phyloP scores from a whole-genome alignment of 805 yeast genomes.

The Blastobotrys attinorum region DNA sequence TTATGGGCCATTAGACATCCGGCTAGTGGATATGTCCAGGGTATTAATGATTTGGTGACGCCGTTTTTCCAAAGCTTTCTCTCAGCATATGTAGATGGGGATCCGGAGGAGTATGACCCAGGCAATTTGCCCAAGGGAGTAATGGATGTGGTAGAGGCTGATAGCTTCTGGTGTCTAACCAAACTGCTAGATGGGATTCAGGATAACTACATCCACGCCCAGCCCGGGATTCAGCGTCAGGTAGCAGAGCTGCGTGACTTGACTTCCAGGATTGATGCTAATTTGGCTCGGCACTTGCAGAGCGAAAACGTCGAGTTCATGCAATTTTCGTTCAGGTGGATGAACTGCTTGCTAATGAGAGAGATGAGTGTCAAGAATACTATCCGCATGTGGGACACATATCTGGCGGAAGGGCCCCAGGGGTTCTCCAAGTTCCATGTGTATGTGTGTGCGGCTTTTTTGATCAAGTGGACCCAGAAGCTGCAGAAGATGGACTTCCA shows the following conservation, averaged over 20 bases:
- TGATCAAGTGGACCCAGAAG: constrained; percentile 77
- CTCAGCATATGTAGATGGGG: constrained; percentile 50
- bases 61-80: constrained; percentile 88
- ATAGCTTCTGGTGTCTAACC: constrained; percentile 94
- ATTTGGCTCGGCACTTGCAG: constrained; percentile 65
- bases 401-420: constrained; percentile 45
- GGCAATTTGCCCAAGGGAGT: constrained; percentile 49
- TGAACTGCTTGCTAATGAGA: constrained; percentile 95
- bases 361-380: constrained; percentile 73
- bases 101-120: constrained; percentile 56
- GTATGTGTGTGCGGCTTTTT: constrained; percentile 94
- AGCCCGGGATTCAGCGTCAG: constrained; percentile 93
- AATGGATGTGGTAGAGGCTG: constrained; percentile 75
- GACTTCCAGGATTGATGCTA: constrained; percentile 71
- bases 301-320: constrained; percentile 84
- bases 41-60: constrained; percentile 87
- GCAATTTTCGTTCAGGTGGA: constrained; percentile 96
- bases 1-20: constrained; percentile 97
- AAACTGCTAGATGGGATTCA: constrained; percentile 89
- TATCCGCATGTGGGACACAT: constrained; percentile 97
- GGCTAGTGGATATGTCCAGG: constrained; percentile 96
- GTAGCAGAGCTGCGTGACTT: constrained; percentile 72
- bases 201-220: constrained; percentile 95
- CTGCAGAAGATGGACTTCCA: constrained; percentile 85
- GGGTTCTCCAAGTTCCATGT: constrained; percentile 92